phyloP scores from a whole-genome alignment of 2,329 filamentous ascomycete species.

The Ophiostoma ips region DNA sequence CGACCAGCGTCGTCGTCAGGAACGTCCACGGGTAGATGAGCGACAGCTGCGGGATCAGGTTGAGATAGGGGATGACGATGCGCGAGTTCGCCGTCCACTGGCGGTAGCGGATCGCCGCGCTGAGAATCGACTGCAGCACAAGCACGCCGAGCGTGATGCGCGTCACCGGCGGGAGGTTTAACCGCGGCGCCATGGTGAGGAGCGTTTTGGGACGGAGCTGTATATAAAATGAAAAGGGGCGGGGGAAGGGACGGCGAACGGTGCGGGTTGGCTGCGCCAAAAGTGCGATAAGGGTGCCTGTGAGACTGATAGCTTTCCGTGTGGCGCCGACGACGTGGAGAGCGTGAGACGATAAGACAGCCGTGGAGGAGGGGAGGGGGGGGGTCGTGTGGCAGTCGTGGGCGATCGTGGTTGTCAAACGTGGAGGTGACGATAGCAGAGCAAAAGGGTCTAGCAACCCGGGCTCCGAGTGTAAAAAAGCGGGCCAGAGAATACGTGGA shows the following conservation, averaged over 20 bases:
- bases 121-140: conserved; percentile 65
- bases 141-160: conserved; percentile 65
- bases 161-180: conserved; percentile 88
- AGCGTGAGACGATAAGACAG: not conserved
- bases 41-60: conserved; percentile 70
- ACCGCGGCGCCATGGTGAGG: conserved; percentile 54
- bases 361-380: no score
- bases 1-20: conserved; percentile 71
- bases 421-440: not conserved
- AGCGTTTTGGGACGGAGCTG: not conserved
- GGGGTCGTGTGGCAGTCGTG: not conserved
- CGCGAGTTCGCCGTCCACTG: conserved; percentile 49
- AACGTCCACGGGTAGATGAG: conserved; percentile 90
- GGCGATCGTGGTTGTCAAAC: not conserved
- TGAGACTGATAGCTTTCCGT: no score
- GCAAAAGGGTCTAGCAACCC: not conserved
- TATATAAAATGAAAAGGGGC: not conserved
- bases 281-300: no score
- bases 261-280: no score
- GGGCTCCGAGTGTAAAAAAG: no score
- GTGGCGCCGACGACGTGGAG: no score
- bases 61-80: conserved; percentile 73
- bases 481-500: no score
- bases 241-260: not conserved
- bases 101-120: conserved; percentile 61